These are phyloP conservation scores for Cenococcum geophilum DNA, from an alignment of 495 filamentous ascomycete genomes.

Conservation along the genomic window DNA sequence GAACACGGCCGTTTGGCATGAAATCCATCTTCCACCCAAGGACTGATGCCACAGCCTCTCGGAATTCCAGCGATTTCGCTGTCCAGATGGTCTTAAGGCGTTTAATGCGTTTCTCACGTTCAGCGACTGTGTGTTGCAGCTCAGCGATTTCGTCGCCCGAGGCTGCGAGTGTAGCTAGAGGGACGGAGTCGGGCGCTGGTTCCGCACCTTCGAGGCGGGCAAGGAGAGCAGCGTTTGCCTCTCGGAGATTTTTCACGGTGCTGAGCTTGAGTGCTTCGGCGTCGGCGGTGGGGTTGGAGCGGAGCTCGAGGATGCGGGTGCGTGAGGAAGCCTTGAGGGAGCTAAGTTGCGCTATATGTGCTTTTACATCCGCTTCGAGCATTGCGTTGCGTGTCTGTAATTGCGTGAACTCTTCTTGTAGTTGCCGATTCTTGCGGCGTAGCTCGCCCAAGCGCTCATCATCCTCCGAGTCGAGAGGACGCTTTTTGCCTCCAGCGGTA, in stretches of 20 bases:
- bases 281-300: slow-evolving; percentile 82
- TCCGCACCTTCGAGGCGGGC: slow-evolving; percentile 58
- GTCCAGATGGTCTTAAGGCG: slow-evolving; percentile 87
- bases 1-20: slow-evolving; percentile 84
- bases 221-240: slow-evolving; percentile 79
- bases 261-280: slow-evolving; percentile 72
- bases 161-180: slow-evolving; percentile 68
- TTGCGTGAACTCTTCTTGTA: slow-evolving; percentile 71
- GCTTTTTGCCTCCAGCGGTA: slow-evolving; percentile 50
- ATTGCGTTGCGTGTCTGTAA: slow-evolving; percentile 59
- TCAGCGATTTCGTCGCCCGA: slow-evolving; percentile 65
- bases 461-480: slow-evolving; percentile 53
- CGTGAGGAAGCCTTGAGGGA: slow-evolving; percentile 66
- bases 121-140: slow-evolving; percentile 64
- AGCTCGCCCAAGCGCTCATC: slow-evolving; percentile 78
- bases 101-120: slow-evolving; percentile 74
- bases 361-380: slow-evolving; percentile 68
- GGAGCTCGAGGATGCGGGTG: slow-evolving; percentile 79
- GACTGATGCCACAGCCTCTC: slow-evolving; percentile 80
- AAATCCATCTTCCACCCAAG: slow-evolving; percentile 92
- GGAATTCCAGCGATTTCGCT: slow-evolving; percentile 83
- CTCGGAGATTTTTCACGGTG: slow-evolving; percentile 66
- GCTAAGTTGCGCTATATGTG: slow-evolving; percentile 61
- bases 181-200: slow-evolving; percentile 50
- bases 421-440: slow-evolving; percentile 71